Evolutionary conservation across 768 basidiomycete genomes (phyloP).

Genomic region (Nidularia pulvinata): DNA sequence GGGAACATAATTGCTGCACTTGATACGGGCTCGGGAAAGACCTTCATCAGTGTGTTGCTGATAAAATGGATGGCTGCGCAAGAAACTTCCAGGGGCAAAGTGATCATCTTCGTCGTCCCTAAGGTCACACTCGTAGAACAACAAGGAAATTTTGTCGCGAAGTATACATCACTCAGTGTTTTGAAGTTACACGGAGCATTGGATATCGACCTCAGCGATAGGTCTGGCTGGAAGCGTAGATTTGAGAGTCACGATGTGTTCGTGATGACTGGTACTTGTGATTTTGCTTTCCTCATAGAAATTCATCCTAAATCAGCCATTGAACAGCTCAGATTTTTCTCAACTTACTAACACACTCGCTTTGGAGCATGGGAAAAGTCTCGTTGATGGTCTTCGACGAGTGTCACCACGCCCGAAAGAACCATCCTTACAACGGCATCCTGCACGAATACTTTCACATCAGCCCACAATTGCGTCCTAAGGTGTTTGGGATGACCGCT

Average conservation of each 20-base stretch:
- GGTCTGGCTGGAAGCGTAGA: slow-evolving; percentile 60
- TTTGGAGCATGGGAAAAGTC: slow-evolving; percentile 72
- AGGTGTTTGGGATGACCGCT: slow-evolving; percentile 93
- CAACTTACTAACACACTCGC: slow-evolving; percentile 78
- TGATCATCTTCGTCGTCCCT: slow-evolving; percentile 81
- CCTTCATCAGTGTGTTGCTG: slow-evolving; percentile 71
- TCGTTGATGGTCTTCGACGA: slow-evolving; percentile 81
- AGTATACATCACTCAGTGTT: slow-evolving; percentile 67
- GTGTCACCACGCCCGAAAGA: slow-evolving; percentile 76
- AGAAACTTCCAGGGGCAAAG: slow-evolving; percentile 49
- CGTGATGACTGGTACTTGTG: slow-evolving; percentile 76
- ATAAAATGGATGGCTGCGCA: slow-evolving; percentile 74
- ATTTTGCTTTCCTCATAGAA: neutral
- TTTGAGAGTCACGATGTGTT: slow-evolving; percentile 71
- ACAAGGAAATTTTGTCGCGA: slow-evolving; percentile 65
- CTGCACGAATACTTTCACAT: slow-evolving; percentile 66
- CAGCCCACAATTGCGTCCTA: slow-evolving; percentile 45
- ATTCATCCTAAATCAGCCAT: slow-evolving; percentile 1
- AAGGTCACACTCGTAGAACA: slow-evolving; percentile 87
- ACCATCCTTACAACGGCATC: slow-evolving; percentile 78
- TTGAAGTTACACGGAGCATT: slow-evolving; percentile 69
- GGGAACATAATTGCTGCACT: slow-evolving; percentile 76
- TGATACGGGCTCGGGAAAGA: slow-evolving; percentile 80
- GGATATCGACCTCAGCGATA: slow-evolving; percentile 71
- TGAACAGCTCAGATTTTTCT: slow-evolving; percentile 77